Conservation (phyloP, 208 protist genomes). For the Tritrichomonas foetus region DNA sequence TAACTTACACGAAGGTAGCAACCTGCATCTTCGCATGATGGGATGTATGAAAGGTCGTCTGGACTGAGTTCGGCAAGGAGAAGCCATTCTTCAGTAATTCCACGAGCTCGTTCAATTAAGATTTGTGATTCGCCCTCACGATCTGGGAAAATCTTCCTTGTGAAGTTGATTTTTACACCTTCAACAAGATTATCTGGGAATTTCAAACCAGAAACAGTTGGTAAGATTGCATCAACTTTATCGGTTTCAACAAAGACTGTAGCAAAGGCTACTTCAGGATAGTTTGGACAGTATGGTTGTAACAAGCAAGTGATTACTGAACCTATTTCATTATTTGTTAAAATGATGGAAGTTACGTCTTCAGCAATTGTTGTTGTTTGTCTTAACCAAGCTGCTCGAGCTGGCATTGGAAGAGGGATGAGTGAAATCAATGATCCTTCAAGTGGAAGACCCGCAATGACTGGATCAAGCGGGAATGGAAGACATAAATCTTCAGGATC, state of each 20-base stretch:
- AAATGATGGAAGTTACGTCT: neutral
- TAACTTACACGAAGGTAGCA: neutral
- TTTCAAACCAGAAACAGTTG: neutral
- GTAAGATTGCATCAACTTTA: neutral
- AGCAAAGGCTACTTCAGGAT: neutral
- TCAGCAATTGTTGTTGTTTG: neutral
- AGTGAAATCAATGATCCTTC: slow-evolving; percentile 26
- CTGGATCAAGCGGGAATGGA: slow-evolving; percentile 16
- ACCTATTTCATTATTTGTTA: neutral
- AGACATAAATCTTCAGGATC: neutral
- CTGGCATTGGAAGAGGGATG: neutral
- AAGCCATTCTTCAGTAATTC: neutral
- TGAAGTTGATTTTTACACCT: neutral
- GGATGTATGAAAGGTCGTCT: neutral
- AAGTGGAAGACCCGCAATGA: neutral
- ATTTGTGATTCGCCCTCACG: neutral
- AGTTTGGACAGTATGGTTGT: neutral
- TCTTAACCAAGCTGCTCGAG: neutral
- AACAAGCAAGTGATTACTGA: neutral
- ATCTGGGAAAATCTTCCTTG: neutral
- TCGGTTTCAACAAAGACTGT: neutral
- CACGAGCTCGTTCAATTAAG: neutral
- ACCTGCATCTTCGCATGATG: neutral
- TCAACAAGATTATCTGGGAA: neutral
- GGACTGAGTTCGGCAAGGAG: neutral